Base-by-base conservation (phyloP, 108 stramenopile genomes). In the Skeletonema menzelii region DNA sequence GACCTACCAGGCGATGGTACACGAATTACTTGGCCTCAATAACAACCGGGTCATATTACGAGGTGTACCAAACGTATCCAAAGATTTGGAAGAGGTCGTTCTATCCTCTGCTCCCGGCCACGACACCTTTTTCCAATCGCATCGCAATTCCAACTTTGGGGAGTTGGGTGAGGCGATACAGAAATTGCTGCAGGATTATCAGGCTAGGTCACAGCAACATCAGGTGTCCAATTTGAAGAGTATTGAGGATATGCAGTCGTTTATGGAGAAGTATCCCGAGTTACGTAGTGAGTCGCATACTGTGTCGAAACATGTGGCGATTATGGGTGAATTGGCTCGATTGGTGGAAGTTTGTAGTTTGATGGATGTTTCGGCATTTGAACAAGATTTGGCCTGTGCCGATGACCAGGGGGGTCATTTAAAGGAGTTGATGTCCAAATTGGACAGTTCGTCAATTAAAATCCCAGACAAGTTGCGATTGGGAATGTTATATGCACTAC, bases 1-100 rank as follows among this genome's bases (percentile, higher is more conserved):
- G 99, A 99, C 99, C 5, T 99, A 99, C 78, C 99, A 99, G 73
- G 99, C 99, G 64, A 99, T 99, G 99, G 98, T 99, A 1, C 99
- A 99, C 69, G 99, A 99, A 86, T 82, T 98, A 32, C 53, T 99
- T 59, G 99, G 99, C 27, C 75, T 99, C 56, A 97, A 97, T 57
- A 97, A 97, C 79, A 97, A 97, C 75, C 88, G 98, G 8, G 98
- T 98, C 49, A 84, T 94, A 14, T 85, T 99, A 44, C 87, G 93
- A 31, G 94, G 93, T 11, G 98, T 94, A 44, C 97, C 98, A 2
- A 98, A 96, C 61, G 82, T 97, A 20, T 74, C 92, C 44, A 86
- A 92, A 56, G 97, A 99, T 77, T 86, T 98, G 68, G 96, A 98
- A 62, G 99, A 99, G 86, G 97, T 98, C 13, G 97, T 99, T 3